Evolutionary conservation across 2,329 filamentous ascomycete species (phyloP), one percentile per base, ranked within the genome.

Genomic region (Epichloe amarillans): DNA sequence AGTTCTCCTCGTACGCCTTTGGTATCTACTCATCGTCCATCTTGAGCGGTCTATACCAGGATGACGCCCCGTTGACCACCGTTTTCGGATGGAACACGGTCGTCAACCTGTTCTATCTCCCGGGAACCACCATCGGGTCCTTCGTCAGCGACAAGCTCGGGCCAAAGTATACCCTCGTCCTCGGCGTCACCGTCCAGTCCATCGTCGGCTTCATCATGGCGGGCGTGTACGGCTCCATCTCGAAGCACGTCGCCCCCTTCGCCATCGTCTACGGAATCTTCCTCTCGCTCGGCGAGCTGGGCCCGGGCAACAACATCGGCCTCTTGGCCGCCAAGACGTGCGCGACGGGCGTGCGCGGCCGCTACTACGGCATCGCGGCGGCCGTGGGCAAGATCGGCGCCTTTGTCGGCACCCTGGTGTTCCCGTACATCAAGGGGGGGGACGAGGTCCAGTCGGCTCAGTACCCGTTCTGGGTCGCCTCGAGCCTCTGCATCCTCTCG

Each of bases 231-330:
- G 7, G 26, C 26, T 30, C 26, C 26, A 30, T 30, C 10, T 66
- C 70, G 5, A 75, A 75, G 49, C 53, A 66, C 26, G 61, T 69
- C 10, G 68, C 65, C 4, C 66, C 54, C 5, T 68, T 69, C 30
- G 64, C 52, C 14, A 33, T 69, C 10, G 60, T 69, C 0, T 69
- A 66, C 7, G 67, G 66, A 2, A 65, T 69, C 26, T 69, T 69
- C 54, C 58, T 64, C 39, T 60, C 66, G 0, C 63, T 68, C 2
- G 67, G 67, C 39, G 66, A 69, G 65, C 69, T 94, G 38, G 90
- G 90, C 0, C 88, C 90, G 0, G 90, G 90, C 12, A 86, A 95
- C 71, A 95, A 95, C 65, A 95, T 95, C 57, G 89, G 89, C 3
- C 76, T 95, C 0, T 66, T 94, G 36, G 89, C 90, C 0, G 85